phyloP scores from a whole-genome alignment of 805 yeast species.

The Candida ponderosae region DNA sequence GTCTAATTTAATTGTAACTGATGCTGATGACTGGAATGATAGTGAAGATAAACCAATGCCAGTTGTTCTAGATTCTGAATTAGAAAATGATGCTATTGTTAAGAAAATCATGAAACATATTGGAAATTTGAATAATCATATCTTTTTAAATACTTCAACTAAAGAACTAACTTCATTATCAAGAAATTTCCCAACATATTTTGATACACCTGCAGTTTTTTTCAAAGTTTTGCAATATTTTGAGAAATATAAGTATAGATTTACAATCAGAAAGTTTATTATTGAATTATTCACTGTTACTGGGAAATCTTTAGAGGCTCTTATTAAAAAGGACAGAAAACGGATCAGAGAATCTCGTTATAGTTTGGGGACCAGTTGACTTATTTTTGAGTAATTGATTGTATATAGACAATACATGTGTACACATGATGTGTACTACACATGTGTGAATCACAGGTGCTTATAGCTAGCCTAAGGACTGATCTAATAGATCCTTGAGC shows the following conservation, averaged over 20 bases:
- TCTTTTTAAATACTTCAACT: constrained; percentile 44
- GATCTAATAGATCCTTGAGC: too few species aligned
- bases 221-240: constrained; percentile 39
- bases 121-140: constrained; percentile 49
- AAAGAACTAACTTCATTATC: constrained; percentile 51
- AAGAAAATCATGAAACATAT: constrained; percentile 29
- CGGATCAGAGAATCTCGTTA: constrained; percentile 10
- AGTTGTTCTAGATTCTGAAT: constrained; percentile 6
- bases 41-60: constrained; percentile 5
- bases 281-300: constrained; percentile 52
- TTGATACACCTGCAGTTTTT: constrained; percentile 51
- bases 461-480: too few species aligned
- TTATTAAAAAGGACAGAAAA: constrained; percentile 38
- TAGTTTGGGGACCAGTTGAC: too few species aligned
- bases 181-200: constrained; percentile 38
- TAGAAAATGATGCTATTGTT: constrained; percentile 18
- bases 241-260: constrained; percentile 54
- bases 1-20: not conserved
- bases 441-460: too few species aligned
- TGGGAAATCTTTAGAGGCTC: constrained; percentile 40
- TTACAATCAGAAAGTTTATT: constrained; percentile 54
- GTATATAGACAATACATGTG: not conserved
- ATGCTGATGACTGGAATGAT: constrained; percentile 4
- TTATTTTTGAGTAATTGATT: not conserved
- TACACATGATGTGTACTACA: not conserved